These are phyloP conservation scores for Ceratobasidium sp. DNA, from an alignment of 1,284 basidiomycete genomes.

Conservation along the genomic window DNA sequence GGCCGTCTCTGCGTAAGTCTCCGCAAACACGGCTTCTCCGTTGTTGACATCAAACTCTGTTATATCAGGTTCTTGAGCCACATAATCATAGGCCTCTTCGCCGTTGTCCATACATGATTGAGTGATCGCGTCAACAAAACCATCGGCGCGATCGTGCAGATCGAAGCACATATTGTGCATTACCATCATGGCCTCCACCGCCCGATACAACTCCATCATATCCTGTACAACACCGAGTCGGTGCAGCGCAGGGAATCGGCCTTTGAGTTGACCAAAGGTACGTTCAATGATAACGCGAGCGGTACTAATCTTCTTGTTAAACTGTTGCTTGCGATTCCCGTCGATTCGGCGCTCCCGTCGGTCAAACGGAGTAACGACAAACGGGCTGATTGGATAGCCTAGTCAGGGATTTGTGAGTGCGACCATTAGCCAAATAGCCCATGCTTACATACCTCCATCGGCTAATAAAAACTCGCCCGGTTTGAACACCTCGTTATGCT, in stretches of 20 bases:
- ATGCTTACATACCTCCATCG: no score
- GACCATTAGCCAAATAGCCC: no score
- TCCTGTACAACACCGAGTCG: neutral
- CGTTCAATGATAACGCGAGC: neutral
- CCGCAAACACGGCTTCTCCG: no score
- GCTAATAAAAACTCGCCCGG: no score
- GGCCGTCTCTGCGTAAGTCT: no score
- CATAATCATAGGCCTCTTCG: no score
- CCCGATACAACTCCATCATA: neutral
- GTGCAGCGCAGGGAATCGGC: neutral
- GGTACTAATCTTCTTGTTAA: neutral
- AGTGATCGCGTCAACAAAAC: no score
- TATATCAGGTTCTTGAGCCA: no score
- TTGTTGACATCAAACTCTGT: no score
- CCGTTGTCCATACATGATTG: no score
- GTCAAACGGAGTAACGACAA: slow-evolving; percentile 6
- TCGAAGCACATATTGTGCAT: slow-evolving; percentile 29
- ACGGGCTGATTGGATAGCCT: slow-evolving; percentile 15
- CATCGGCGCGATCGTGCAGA: neutral
- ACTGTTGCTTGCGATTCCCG: neutral
- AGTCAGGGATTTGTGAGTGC: neutral
- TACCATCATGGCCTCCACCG: slow-evolving; percentile 30
- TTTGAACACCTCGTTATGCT: no score
- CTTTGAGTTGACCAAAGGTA: slow-evolving; percentile 20
- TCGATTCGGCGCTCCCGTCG: neutral